A percentile compares a stretch with the other conserved stretches of the same genome.
Evolutionary conservation across 192 early-diverging fungal species (phyloP).

Genomic region (Backusella parvicylindrica): DNA sequence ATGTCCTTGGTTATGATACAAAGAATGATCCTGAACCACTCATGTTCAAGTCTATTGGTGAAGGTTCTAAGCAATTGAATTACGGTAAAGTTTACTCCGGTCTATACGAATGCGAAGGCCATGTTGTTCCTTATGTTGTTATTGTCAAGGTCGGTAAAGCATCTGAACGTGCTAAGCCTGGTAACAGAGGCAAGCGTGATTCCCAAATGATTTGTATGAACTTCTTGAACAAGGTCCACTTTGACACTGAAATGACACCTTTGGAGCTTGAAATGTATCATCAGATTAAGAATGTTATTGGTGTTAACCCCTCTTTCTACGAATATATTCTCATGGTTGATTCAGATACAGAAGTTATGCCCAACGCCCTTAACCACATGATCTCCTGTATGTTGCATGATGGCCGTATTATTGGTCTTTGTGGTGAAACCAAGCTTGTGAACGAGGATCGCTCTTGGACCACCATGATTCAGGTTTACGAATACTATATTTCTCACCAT

Average conservation of each 20-base stretch:
- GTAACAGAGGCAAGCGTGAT: conserved; percentile 98
- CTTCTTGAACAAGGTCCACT: conserved; percentile 96
- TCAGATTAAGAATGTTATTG: conserved; percentile 99
- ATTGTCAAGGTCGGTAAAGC: conserved; percentile 93
- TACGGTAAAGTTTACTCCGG: conserved; percentile 97
- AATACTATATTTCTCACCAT: conserved; percentile 98
- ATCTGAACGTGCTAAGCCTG: conserved; percentile 77
- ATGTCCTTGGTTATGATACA: conserved; percentile 86
- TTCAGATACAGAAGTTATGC: conserved; percentile 91
- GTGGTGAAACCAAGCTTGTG: conserved; percentile 92
- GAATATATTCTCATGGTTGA: conserved; percentile 98
- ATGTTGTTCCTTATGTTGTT: conserved; percentile 92
- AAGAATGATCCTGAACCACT: conserved; percentile 75
- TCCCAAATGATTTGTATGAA: conserved; percentile 98
- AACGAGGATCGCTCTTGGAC: conserved; percentile 94
- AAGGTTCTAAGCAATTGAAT: conserved; percentile 90
- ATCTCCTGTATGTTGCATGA: conserved; percentile 90
- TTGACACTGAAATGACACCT: conserved; percentile 89
- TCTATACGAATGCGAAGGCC: conserved; percentile 89
- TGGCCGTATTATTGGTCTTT: conserved; percentile 87
- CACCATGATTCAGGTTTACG: conserved; percentile 99
- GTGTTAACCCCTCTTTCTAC: conserved; percentile 93
- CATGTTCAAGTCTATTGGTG: conserved; percentile 85
- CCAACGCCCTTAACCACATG: conserved; percentile 90
- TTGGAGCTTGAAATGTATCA: conserved; percentile 97